These are phyloP conservation scores for Chaetomium fimeti DNA, from an alignment of 495 filamentous ascomycete species.

Conservation along the genomic window DNA sequence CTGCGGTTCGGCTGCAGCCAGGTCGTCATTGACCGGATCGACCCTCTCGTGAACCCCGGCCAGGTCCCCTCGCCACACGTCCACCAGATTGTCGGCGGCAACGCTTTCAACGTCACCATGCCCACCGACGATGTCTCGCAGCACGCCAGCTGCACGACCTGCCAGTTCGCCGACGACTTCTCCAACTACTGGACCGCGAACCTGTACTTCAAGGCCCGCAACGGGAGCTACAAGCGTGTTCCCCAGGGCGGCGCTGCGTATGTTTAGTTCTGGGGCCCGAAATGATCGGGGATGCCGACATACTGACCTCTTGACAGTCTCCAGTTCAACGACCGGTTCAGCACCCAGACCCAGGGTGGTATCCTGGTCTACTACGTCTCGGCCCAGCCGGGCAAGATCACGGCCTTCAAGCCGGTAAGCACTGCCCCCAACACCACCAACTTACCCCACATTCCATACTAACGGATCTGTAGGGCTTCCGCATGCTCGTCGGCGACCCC, in stretches of 20 bases:
- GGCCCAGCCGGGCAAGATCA: slow-evolving; percentile 51
- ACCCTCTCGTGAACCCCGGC: slow-evolving; percentile 46
- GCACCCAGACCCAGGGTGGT: slow-evolving; percentile 50
- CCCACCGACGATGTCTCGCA: slow-evolving; percentile 41
- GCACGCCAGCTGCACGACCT: slow-evolving; percentile 43
- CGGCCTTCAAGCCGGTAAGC: slow-evolving; percentile 53
- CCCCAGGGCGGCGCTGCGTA: slow-evolving; percentile 46
- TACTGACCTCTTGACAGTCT: slow-evolving; percentile 7
- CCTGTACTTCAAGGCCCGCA: slow-evolving; percentile 50
- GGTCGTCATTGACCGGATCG: slow-evolving; percentile 46
- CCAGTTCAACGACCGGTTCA: slow-evolving; percentile 51
- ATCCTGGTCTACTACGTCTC: slow-evolving; percentile 56
- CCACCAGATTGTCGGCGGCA: slow-evolving; percentile 49
- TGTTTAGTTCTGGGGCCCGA: not conserved
- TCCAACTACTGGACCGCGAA: slow-evolving; percentile 54
- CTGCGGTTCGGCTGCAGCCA: slow-evolving; percentile 49
- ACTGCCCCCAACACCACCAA: not conserved
- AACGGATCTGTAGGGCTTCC: slow-evolving; percentile 46
- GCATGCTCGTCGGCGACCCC: slow-evolving; percentile 54
- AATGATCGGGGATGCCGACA: not conserved
- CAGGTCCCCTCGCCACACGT: slow-evolving; percentile 41
- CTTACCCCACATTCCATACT: not conserved
- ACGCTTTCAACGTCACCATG: slow-evolving; percentile 47
- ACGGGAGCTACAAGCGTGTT: slow-evolving; percentile 50
- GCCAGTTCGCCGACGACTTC: slow-evolving; percentile 45